phyloP scores from a whole-genome alignment of 352 stramenopile species.

The Blastocystis hominis region DNA sequence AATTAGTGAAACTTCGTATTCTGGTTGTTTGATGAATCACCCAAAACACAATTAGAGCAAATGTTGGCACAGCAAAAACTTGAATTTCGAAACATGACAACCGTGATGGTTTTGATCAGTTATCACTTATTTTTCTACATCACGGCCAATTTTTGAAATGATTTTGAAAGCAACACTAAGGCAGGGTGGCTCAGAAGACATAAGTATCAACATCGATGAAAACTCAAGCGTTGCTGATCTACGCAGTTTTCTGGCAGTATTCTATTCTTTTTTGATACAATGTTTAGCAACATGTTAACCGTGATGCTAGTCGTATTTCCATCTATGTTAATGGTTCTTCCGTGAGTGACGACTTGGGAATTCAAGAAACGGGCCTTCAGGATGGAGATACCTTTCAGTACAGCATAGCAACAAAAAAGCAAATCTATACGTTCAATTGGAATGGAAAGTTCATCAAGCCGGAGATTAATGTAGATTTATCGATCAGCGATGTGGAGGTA shows the following conservation, averaged over 20 bases:
- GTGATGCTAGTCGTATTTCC: not conserved
- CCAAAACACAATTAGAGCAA: too few relatives aligned
- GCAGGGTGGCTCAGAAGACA: not conserved
- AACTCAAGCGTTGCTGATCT: not conserved
- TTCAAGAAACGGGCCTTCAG: not conserved
- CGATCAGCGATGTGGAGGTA: not conserved
- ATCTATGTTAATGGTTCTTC: not conserved
- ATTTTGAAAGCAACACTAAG: not conserved
- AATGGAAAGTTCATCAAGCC: not conserved
- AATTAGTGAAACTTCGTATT: too few relatives aligned
- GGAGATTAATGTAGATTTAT: conserved; percentile 4
- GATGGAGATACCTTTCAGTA: conserved; percentile 18
- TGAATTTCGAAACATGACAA: too few relatives aligned
- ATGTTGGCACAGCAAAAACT: too few relatives aligned
- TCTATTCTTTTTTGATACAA: not conserved
- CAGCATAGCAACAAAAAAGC: not conserved
- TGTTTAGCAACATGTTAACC: not conserved
- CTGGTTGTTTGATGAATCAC: too few relatives aligned
- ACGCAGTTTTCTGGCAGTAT: not conserved
- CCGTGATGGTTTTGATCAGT: too few relatives aligned
- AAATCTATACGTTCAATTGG: conserved; percentile 18
- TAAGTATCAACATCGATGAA: conserved; percentile 2
- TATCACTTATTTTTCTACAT: too few relatives aligned
- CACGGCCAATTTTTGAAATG: not conserved
- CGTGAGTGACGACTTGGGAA: not conserved